Evolutionary conservation across 129 eudicot species (phyloP).

Genomic region (Ambrosia trifida): DNA sequence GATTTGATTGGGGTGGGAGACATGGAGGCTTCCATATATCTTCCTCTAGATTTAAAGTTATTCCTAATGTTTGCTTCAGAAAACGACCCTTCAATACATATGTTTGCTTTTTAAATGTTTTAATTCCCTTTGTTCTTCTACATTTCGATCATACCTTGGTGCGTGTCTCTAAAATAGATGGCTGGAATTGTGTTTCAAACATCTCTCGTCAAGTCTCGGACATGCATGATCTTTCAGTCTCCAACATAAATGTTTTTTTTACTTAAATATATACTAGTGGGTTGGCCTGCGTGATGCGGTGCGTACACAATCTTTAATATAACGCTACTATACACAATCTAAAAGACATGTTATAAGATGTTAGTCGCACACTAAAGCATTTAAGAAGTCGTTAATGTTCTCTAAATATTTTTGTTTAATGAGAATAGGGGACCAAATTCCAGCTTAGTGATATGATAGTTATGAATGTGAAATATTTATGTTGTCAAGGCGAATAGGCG

Average conservation of each 20-base stretch:
- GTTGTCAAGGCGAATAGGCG: too few relatives aligned
- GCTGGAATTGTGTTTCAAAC: not conserved
- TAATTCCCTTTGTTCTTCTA: conserved; percentile 36
- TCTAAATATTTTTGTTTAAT: too few relatives aligned
- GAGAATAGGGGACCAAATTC: too few relatives aligned
- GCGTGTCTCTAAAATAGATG: conserved; percentile 20
- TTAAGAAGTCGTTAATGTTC: too few relatives aligned
- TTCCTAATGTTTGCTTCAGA: conserved; percentile 34
- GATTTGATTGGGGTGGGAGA: conserved; percentile 17
- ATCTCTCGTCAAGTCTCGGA: not conserved
- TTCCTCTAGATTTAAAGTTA: conserved; percentile 36
- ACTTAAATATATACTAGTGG: too few relatives aligned
- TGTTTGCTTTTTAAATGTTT: conserved; percentile 24
- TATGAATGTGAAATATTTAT: too few relatives aligned
- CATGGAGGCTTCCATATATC: conserved; percentile 27
- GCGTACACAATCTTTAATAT: too few relatives aligned
- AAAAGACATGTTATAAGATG: too few relatives aligned
- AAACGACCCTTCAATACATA: conserved; percentile 34
- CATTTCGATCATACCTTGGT: conserved; percentile 13
- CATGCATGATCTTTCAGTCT: not conserved
- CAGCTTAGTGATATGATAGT: too few relatives aligned
- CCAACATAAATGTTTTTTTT: not conserved
- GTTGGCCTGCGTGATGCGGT: too few relatives aligned
- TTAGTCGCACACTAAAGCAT: too few relatives aligned
- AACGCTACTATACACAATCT: too few relatives aligned